phyloP scores from a whole-genome alignment of 805 yeast species.

The Teunomyces gatunensis region DNA sequence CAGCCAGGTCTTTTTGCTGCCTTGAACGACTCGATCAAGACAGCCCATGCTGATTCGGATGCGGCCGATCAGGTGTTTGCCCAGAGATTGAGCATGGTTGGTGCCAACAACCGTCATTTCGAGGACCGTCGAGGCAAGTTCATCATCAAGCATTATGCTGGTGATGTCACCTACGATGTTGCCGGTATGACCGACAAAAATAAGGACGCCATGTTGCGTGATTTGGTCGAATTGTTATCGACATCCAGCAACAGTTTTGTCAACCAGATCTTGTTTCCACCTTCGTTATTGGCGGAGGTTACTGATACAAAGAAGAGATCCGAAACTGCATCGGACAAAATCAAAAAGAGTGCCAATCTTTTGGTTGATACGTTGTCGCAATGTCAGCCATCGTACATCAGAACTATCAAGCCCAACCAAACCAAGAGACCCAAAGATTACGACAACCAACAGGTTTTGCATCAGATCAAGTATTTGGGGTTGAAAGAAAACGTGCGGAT shows the following conservation, averaged over 20 bases:
- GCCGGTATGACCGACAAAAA: conserved; percentile 93
- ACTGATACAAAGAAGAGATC: conserved; percentile 73
- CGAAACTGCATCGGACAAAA: conserved; percentile 95
- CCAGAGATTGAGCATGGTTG: conserved; percentile 82
- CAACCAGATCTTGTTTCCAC: conserved; percentile 48
- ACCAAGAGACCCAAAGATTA: conserved; percentile 87
- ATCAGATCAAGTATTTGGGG: conserved; percentile 94
- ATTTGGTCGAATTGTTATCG: conserved; percentile 73
- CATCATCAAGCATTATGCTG: conserved; percentile 94
- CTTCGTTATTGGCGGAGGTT: conserved; percentile 31
- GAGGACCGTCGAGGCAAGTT: conserved; percentile 87
- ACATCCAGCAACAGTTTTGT: conserved; percentile 72
- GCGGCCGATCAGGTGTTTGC: conserved; percentile 98
- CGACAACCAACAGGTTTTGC: conserved; percentile 84
- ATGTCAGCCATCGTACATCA: conserved; percentile 92
- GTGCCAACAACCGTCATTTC: conserved; percentile 76
- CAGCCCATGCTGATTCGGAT: conserved; percentile 95
- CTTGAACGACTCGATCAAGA: conserved; percentile 93
- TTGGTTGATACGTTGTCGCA: conserved; percentile 85
- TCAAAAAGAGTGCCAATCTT: conserved; percentile 85
- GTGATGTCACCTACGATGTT: conserved; percentile 93
- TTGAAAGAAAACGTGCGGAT: conserved; percentile 95
- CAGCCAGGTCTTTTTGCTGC: conserved; percentile 94
- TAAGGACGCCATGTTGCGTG: conserved; percentile 90
- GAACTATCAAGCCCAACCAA: conserved; percentile 97